Percentiles rank a stretch among this genome's conserved stretches.
phyloP scores from a whole-genome alignment of 129 eudicot genomes.

The Artemisia argyi region DNA sequence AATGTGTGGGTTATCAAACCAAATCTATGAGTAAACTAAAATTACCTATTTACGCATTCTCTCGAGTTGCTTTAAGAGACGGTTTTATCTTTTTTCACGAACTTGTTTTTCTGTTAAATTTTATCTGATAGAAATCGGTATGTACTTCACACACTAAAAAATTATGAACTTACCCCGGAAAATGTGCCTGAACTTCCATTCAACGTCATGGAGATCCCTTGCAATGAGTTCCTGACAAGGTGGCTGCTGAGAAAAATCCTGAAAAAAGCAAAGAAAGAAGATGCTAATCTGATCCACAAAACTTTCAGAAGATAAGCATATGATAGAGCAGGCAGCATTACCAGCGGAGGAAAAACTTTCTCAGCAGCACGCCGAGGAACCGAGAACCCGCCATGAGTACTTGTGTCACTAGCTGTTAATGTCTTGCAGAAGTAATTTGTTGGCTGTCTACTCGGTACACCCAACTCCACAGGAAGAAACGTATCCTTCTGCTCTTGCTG shows the following conservation, averaged over 20 bases:
- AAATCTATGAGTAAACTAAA: too few relatives aligned
- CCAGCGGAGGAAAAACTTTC: constrained; percentile 98
- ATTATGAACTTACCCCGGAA: constrained; percentile 64
- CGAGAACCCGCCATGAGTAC: constrained; percentile 98
- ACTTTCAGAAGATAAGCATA: not conserved
- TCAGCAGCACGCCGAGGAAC: constrained; percentile 99
- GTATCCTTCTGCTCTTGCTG: constrained; percentile 98
- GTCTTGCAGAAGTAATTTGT: constrained; percentile 96
- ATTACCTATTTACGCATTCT: too few relatives aligned
- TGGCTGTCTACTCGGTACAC: constrained; percentile 86
- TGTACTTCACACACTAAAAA: not conserved
- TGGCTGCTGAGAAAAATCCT: constrained; percentile 96
- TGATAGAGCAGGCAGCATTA: constrained; percentile 12
- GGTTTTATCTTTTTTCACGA: too few relatives aligned
- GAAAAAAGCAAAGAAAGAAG: constrained; percentile 20
- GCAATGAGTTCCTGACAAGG: constrained; percentile 96
- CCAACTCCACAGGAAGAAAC: constrained; percentile 94
- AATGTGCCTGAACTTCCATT: constrained; percentile 98
- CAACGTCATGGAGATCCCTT: constrained; percentile 96
- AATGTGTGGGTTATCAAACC: too few relatives aligned
- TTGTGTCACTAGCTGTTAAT: constrained; percentile 94
- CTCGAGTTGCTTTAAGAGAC: too few relatives aligned
- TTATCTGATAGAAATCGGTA: too few relatives aligned
- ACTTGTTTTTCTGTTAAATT: too few relatives aligned
- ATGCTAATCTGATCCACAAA: not conserved